A percentile compares a stretch with the other conserved stretches of the same genome.
Conservation (phyloP, 768 basidiomycete genomes). For the Calocybe indica region DNA sequence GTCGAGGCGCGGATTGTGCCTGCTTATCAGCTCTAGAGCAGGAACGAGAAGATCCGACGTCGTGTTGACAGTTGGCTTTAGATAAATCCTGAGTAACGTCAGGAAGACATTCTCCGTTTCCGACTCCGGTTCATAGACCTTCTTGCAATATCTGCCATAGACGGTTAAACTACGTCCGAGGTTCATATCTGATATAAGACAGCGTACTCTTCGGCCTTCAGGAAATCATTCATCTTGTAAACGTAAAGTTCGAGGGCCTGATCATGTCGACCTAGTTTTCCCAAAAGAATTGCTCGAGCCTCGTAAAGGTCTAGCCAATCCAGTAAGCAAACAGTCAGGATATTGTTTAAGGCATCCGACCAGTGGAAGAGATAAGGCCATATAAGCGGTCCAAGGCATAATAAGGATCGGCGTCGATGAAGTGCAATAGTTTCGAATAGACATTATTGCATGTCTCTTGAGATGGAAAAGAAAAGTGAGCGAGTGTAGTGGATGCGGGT, state of each 20-base stretch:
- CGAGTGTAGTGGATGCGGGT: neutral
- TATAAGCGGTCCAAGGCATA: constrained; percentile 81
- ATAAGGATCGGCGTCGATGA: constrained; percentile 63
- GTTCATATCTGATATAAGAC: neutral
- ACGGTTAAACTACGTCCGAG: neutral
- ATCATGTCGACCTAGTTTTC: constrained; percentile 85
- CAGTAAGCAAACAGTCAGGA: neutral
- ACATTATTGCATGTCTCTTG: constrained; percentile 42
- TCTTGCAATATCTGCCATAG: constrained; percentile 77
- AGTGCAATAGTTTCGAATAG: constrained; percentile 70
- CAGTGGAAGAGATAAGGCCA: constrained; percentile 74
- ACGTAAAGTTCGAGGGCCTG: constrained; percentile 95
- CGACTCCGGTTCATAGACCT: constrained; percentile 56
- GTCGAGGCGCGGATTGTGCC: constrained; percentile 80
- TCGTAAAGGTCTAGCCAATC: constrained; percentile 68
- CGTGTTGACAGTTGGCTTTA: constrained; percentile 57
- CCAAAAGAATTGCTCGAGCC: constrained; percentile 87
- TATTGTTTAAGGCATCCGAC: constrained; percentile 29
- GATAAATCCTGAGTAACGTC: constrained; percentile 80
- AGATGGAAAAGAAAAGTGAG: constrained; percentile 1
- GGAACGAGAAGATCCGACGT: constrained; percentile 62
- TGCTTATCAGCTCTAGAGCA: constrained; percentile 82
- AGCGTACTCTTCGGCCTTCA: constrained; percentile 83
- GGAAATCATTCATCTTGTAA: constrained; percentile 75
- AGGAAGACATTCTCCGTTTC: constrained; percentile 69